Base-by-base conservation (phyloP, 2,329 filamentous ascomycete genomes). In the Pyricularia sp. region DNA sequence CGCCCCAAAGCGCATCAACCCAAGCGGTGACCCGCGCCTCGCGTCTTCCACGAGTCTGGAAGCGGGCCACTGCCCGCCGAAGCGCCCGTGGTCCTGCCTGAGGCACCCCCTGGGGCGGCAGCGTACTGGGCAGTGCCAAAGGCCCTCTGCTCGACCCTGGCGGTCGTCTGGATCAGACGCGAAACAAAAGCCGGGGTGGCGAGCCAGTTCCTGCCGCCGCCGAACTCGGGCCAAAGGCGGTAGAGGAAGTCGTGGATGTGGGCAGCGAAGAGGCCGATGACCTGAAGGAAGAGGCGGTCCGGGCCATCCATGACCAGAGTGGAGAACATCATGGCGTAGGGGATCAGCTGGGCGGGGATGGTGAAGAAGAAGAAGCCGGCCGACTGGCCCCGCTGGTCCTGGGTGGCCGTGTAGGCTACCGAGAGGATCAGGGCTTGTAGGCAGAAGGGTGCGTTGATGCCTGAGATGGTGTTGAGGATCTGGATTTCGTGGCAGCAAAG, bases 211-310 rank as follows among this genome's bases (percentile, higher is more conserved):
- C 82, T 84, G 0, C 95, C 95, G 69, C 92, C 92, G 36, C 93
- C 94, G 76, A 95, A 95, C 69, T 92, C 88, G 5, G 95, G 95
- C 84, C 93, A 98, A 61, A 97, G 85, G 66, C 92, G 87, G 2
- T 92, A 93, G 66, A 97, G 79, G 76, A 98, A 99, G 77, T 98
- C 92, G 79, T 93, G 97, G 25, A 95, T 75, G 77, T 99, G 95
- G 4, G 94, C 94, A 14, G 94, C 92, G 63, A 97, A 72, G 12
- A 99, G 83, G n/a, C 95, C 95, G 42, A 87, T 92, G 4, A 88
- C 78, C 75, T 96, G 89, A 4, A 89, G 75, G 69, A 91, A 76
- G 12, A 91, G 85, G 23, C 79, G 73, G 50, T 84, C 83, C 12
- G 90, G 89, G 5, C 80, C 83, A 0, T 74, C 76, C 76, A 91